Evolutionary conservation across 2,329 filamentous ascomycete species (phyloP).

Genomic region (Xylaria sp.): DNA sequence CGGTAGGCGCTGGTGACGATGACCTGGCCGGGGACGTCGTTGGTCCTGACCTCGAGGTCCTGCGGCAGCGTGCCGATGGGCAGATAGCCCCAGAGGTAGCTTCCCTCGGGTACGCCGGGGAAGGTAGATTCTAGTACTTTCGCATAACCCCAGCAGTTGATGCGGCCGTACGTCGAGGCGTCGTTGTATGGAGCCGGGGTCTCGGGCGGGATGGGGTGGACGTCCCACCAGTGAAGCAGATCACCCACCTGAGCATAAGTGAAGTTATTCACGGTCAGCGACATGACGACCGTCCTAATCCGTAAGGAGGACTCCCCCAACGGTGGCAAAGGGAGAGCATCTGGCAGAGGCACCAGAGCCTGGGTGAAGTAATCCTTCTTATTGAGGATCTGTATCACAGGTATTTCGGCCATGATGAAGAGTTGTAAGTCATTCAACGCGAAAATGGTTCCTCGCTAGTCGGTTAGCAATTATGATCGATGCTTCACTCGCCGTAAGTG

Average conservation of each 20-base stretch:
- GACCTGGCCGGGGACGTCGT: conserved; percentile 36
- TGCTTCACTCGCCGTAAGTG: too few relatives aligned
- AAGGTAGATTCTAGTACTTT: conserved; percentile 46
- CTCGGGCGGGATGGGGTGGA: conserved; percentile 44
- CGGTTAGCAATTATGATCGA: too few relatives aligned
- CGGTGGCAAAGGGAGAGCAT: conserved; percentile 28
- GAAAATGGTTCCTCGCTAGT: background rate
- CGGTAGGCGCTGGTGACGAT: conserved; percentile 43
- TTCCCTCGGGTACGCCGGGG: conserved; percentile 37
- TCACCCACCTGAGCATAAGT: conserved; percentile 38
- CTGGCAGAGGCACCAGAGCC: conserved; percentile 31
- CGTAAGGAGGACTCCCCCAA: conserved; percentile 36
- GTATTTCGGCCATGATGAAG: conserved; percentile 32
- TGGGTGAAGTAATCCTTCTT: conserved; percentile 37
- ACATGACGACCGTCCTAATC: conserved; percentile 34
- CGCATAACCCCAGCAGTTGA: conserved; percentile 53
- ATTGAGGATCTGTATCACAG: conserved; percentile 35
- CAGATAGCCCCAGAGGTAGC: conserved; percentile 47
- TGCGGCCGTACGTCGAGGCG: conserved; percentile 45
- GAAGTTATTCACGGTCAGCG: conserved; percentile 41
- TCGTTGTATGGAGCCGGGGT: conserved; percentile 42
- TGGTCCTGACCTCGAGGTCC: conserved; percentile 41
- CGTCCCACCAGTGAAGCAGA: conserved; percentile 43
- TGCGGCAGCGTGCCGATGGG: conserved; percentile 43
- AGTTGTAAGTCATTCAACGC: background rate